phyloP scores from a whole-genome alignment of 2,329 filamentous ascomycete species.

The Paraphaeosphaeria minitans region DNA sequence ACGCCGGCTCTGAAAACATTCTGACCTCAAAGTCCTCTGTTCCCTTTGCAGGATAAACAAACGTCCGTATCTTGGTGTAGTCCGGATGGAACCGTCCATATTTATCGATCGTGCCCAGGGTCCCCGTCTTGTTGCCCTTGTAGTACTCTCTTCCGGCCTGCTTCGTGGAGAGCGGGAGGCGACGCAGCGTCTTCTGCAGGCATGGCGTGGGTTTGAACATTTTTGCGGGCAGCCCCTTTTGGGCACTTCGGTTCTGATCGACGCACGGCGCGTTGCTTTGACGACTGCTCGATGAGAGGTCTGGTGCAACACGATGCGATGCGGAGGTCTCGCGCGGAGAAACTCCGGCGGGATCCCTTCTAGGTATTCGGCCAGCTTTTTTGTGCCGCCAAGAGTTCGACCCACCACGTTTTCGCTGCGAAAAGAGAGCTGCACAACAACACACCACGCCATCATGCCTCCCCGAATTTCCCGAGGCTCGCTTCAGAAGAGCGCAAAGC shows the following conservation, averaged over 20 bases:
- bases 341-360: conserved; percentile 10
- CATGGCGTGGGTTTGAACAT: conserved; percentile 70
- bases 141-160: conserved; percentile 93
- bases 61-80: conserved; percentile 87
- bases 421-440: conserved; percentile 4
- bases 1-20: not conserved
- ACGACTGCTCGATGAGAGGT: conserved; percentile 21
- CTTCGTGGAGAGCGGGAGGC: conserved; percentile 86
- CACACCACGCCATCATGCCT: conserved; percentile 47
- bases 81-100: conserved; percentile 85
- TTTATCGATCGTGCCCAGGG: conserved; percentile 84
- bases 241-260: conserved; percentile 7
- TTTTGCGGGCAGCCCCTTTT: conserved; percentile 24
- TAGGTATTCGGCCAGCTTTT: not conserved
- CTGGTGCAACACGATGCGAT: not conserved
- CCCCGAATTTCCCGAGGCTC: conserved; percentile 51
- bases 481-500: conserved; percentile 35
- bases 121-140: conserved; percentile 90
- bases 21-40: conserved; percentile 56
- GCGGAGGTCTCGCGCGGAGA: conserved; percentile 8
- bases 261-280: not conserved
- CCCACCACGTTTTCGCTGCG: conserved; percentile 14
- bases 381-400: conserved; percentile 32
- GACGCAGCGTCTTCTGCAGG: conserved; percentile 72
- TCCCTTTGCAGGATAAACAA: conserved; percentile 73